phyloP scores from a whole-genome alignment of 805 yeast genomes.

The Yarrowia porcina region DNA sequence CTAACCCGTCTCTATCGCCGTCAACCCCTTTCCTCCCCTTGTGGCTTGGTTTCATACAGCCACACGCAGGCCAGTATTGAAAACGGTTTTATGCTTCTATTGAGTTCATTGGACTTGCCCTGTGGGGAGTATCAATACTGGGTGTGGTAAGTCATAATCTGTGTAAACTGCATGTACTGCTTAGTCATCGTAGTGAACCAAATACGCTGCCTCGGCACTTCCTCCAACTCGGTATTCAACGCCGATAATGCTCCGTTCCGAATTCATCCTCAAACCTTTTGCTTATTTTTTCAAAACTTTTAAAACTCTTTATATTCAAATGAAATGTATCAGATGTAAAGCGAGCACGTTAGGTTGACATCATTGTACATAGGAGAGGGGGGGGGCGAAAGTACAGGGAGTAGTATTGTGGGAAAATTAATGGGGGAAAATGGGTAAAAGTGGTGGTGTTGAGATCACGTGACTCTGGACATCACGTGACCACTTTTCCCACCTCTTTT shows the following conservation, averaged over 20 bases:
- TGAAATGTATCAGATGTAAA: constrained; percentile 15
- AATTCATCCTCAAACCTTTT: too few relatives aligned
- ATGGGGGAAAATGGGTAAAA: background rate
- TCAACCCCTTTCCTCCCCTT: too few relatives aligned
- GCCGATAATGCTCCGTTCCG: too few relatives aligned
- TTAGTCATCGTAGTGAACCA: too few relatives aligned
- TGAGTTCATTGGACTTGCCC: background rate
- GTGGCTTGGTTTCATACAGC: background rate
- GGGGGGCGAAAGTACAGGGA: too few relatives aligned
- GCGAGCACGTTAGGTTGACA: background rate
- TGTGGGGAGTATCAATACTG: background rate
- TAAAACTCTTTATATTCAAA: background rate
- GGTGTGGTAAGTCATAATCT: background rate
- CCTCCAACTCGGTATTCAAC: too few relatives aligned
- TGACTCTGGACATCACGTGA: too few relatives aligned
- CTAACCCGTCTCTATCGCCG: too few relatives aligned
- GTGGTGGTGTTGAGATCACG: background rate
- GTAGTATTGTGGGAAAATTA: too few relatives aligned
- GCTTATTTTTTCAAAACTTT: background rate
- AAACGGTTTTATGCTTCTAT: background rate
- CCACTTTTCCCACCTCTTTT: too few relatives aligned
- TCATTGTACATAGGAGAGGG: background rate
- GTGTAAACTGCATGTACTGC: background rate
- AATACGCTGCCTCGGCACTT: too few relatives aligned
- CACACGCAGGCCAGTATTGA: background rate